A percentile compares a stretch with the other conserved stretches of the same genome.
phyloP scores from a whole-genome alignment of 2,329 filamentous ascomycete species.

The Thielaviopsis euricoi region DNA sequence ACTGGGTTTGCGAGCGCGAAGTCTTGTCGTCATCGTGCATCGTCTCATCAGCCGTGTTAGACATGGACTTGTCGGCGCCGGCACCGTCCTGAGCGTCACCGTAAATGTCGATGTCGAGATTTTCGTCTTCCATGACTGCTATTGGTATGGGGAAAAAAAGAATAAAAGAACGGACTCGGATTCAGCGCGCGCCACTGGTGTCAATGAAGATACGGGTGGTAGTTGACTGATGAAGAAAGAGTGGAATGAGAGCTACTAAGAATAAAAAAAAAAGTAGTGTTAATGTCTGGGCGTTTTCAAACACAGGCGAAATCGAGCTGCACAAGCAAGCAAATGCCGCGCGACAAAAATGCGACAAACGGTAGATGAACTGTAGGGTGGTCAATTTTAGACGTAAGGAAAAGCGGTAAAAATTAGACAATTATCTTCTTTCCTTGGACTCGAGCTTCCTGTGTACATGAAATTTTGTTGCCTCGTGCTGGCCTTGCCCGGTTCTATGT shows the following conservation, averaged over 20 bases:
- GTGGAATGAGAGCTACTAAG: neutral
- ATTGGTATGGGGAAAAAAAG: neutral
- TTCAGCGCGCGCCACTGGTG: no score
- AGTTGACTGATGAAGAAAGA: neutral
- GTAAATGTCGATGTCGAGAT: constrained; percentile 59
- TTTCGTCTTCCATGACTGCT: constrained; percentile 46
- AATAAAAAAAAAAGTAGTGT: neutral
- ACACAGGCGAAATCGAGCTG: neutral
- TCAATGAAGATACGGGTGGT: neutral
- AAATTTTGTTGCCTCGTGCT: no score
- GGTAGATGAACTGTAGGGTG: neutral
- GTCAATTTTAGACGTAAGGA: no score
- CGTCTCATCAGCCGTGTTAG: constrained; percentile 10
- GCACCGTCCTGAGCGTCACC: constrained; percentile 32
- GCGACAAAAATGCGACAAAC: neutral
- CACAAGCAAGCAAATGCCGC: neutral
- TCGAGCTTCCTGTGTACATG: no score
- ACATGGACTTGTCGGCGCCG: constrained; percentile 21
- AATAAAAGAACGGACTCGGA: neutral
- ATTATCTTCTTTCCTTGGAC: no score
- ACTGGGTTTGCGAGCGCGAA: neutral
- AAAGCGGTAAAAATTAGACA: no score
- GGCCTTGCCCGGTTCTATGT: no score
- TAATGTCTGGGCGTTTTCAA: neutral
- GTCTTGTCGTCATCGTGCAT: constrained; percentile 3